Evolutionary conservation across 495 filamentous ascomycete species (phyloP).

Genomic region (Aspergillus saccharolyticus): DNA sequence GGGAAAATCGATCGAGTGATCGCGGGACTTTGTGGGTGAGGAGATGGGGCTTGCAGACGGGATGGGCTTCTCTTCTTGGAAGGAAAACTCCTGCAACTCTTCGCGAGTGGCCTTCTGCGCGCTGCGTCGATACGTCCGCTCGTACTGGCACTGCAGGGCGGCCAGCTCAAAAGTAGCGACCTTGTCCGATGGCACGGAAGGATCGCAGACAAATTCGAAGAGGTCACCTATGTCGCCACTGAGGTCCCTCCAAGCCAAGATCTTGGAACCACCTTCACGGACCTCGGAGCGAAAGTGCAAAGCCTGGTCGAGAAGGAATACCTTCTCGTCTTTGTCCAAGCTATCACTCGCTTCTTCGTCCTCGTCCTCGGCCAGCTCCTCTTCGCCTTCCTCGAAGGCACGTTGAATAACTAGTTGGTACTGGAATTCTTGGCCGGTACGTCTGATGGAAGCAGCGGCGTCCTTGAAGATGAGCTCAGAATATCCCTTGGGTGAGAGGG

Average conservation of each 20-base stretch:
- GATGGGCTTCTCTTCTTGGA: constrained; percentile 71
- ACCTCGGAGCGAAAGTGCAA: constrained; percentile 83
- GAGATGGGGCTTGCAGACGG: constrained; percentile 74
- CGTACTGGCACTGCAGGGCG: constrained; percentile 92
- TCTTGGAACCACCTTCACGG: constrained; percentile 68
- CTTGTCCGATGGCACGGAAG: constrained; percentile 59
- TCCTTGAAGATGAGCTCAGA: constrained; percentile 99
- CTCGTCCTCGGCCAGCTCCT: constrained; percentile 79
- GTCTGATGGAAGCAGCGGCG: constrained; percentile 82
- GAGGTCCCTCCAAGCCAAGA: constrained; percentile 91
- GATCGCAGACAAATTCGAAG: constrained; percentile 94
- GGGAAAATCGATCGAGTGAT: constrained; percentile 25
- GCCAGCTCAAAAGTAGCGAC: constrained; percentile 77
- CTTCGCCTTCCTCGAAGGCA: constrained; percentile 96
- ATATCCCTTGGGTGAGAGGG: constrained; percentile 91
- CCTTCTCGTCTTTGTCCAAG: constrained; percentile 90
- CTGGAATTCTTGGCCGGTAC: constrained; percentile 89
- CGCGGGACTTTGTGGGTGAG: constrained; percentile 52
- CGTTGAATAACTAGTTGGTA: constrained; percentile 95
- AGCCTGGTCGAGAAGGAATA: constrained; percentile 85
- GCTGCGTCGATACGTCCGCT: constrained; percentile 80
- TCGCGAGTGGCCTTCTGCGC: constrained; percentile 74
- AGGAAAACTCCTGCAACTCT: constrained; percentile 77
- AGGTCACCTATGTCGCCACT: constrained; percentile 91
- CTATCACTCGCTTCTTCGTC: constrained; percentile 70